Conservation (phyloP, 352 stramenopile genomes). For the Pythium guiyangense region DNA sequence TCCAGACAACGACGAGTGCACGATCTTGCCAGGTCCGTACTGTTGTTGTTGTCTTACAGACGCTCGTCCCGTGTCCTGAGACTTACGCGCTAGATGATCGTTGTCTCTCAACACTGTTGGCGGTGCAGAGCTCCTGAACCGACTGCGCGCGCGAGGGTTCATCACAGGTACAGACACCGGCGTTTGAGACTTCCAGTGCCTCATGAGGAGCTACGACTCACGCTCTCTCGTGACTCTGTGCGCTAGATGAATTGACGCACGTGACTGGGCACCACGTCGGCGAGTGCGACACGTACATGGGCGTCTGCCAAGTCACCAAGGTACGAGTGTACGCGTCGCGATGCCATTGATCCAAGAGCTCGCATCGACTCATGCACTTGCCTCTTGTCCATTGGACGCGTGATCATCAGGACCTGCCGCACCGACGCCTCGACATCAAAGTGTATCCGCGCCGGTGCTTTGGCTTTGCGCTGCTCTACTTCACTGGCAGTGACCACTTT, state of each 20-base stretch:
- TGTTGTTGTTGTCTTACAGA: background rate
- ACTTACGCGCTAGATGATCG: no score
- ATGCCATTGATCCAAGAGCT: background rate
- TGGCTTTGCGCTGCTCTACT: conserved; percentile 86
- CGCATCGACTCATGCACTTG: background rate
- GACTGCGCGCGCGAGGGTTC: conserved; percentile 59
- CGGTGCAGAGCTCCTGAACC: conserved; percentile 41
- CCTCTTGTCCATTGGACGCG: background rate
- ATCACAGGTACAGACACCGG: conserved; percentile 33
- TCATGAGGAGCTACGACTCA: rapidly evolving
- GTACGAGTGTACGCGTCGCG: conserved; percentile 17
- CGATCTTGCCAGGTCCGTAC: conserved; percentile 46
- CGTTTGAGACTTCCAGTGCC: background rate
- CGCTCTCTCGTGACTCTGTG: background rate
- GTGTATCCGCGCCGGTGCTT: conserved; percentile 79
- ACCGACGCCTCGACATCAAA: conserved; percentile 84
- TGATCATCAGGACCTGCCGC: conserved; percentile 36
- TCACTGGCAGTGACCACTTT: conserved; percentile 90
- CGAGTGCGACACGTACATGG: conserved; percentile 83
- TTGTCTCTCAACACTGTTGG: background rate
- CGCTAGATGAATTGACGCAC: conserved; percentile 63
- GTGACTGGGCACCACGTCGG: conserved; percentile 45
- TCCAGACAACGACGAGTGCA: conserved; percentile 56
- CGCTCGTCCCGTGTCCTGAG: no score
- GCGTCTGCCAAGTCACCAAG: conserved; percentile 62